Base-by-base conservation (phyloP, 2,329 filamentous ascomycete species). In the Cercospora janseana region DNA sequence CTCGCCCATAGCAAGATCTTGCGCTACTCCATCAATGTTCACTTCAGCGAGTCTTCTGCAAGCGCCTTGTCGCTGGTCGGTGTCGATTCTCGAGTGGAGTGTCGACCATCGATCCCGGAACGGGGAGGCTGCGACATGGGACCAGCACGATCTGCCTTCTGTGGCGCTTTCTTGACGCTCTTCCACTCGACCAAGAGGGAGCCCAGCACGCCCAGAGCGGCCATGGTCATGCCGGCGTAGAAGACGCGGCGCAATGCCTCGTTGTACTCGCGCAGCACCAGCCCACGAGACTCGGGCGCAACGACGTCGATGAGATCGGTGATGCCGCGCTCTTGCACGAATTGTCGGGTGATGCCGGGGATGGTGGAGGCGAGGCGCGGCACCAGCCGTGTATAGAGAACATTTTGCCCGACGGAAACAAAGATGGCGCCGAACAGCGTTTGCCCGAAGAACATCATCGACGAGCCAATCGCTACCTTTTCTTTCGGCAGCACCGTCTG, bases 401-500 rank as follows among this genome's bases (percentile, higher is more conserved):
- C 52, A 34, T 62, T 64, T 60, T 76, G 70, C 1, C 63, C 67
- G 10, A 70, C 69, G 12, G 71, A 69, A 43, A 75, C 63, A 49
- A 71, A 72, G 37, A 76, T 59, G 3, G 71, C 67, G 9, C 72
- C 72, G 13, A 68, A 68, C n/a, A 72, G 58, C 16, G 68, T 70
- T 51, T 75, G 70, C 54, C 67, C 62, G 60, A 75, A 72, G 32
- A 74, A 59, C 6, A 71, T 62, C 13, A 74, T 59, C 2, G 6
- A 69, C 4, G 69, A 69, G 20, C 66, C 68, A 5, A 65, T 61
- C 1, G 69, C 63, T 12, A 75, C 63, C 35, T 75, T 72, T 12
- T 63, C 56, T 1, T 63, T 56, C 8, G 62, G 41, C 0, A 72
- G 66, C 3, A 64, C 54, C 3, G 64, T 66, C 48, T 75, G 72